These are phyloP conservation scores for Yamadazyma blattariae DNA, from an alignment of 1,139 yeast species.

Conservation along the genomic window DNA sequence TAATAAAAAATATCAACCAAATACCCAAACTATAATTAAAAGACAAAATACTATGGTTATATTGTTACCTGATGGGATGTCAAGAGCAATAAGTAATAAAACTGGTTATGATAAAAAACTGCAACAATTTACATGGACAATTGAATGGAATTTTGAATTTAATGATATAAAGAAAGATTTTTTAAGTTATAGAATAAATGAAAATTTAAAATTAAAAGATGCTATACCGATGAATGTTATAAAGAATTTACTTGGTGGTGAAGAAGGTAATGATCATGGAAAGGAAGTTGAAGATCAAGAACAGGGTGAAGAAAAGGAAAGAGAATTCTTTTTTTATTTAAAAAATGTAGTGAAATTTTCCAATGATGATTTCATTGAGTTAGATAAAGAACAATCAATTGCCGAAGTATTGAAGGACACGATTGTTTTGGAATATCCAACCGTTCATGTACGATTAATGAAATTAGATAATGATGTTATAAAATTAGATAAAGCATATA, in stretches of 20 bases:
- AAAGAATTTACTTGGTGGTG: slow-evolving; percentile 2
- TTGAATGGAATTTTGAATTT: slow-evolving; percentile 63
- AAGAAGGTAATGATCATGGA: slow-evolving; percentile 9
- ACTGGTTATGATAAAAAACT: slow-evolving; percentile 70
- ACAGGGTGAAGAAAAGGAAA: too few species aligned
- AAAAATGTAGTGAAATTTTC: slow-evolving; percentile 27
- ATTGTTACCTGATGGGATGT: slow-evolving; percentile 73
- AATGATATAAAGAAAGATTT: slow-evolving; percentile 25
- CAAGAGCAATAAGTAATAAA: slow-evolving; percentile 61
- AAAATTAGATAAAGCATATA: slow-evolving; percentile 19
- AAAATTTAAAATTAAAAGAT: slow-evolving; percentile 28
- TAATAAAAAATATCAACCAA: slow-evolving; percentile 18
- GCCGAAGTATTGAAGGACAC: slow-evolving; percentile 51
- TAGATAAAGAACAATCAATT: slow-evolving; percentile 23
- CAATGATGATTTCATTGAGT: slow-evolving; percentile 16
- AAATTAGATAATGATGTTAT: slow-evolving; percentile 13
- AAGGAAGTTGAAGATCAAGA: too few species aligned
- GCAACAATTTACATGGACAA: slow-evolving; percentile 70
- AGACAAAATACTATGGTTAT: slow-evolving; percentile 40
- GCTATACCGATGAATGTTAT: slow-evolving; percentile 40
- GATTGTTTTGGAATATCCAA: slow-evolving; percentile 76
- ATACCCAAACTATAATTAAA: slow-evolving; percentile 25
- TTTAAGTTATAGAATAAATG: slow-evolving; percentile 47
- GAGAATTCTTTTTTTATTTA: slow-evolving; percentile 30
- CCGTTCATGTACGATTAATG: slow-evolving; percentile 42